Conservation (phyloP, 2,329 filamentous ascomycete genomes). For the Fusarium miscanthi region DNA sequence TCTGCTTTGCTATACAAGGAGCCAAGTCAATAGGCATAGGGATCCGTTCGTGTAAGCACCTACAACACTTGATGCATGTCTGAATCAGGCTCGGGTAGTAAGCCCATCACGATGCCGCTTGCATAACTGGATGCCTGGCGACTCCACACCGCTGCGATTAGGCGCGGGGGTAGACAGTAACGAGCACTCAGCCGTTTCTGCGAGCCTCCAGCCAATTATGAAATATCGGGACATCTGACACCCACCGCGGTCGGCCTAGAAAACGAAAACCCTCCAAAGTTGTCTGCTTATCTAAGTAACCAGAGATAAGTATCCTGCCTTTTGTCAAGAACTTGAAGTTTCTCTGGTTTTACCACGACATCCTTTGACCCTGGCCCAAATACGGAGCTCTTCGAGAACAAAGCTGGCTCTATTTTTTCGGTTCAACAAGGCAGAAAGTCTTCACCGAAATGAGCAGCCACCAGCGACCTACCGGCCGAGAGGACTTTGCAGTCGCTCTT, state of each 20-base stretch:
- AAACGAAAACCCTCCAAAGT: fast-evolving
- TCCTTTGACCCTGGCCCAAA: fast-evolving
- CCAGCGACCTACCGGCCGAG: neutral
- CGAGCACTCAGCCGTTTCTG: neutral
- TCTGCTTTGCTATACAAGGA: fast-evolving
- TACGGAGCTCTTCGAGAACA: fast-evolving
- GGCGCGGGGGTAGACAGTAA: neutral
- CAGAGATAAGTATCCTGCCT: neutral
- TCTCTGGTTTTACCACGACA: neutral
- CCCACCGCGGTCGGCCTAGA: fast-evolving
- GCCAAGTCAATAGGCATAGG: neutral
- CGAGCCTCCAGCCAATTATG: neutral
- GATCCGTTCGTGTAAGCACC: neutral
- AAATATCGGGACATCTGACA: fast-evolving
- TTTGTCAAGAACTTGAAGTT: neutral
- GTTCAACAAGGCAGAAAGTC: fast-evolving
- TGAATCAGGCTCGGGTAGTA: fast-evolving
- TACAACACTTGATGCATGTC: neutral
- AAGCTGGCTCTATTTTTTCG: fast-evolving
- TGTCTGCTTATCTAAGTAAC: neutral
- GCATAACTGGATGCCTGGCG: neutral
- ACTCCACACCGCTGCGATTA: too few species aligned
- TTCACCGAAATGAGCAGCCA: neutral
- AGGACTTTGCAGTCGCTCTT: neutral
- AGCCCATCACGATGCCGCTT: neutral